Evolutionary conservation across 2,329 filamentous ascomycete genomes (phyloP).

Genomic region (Xylaria sp.): DNA sequence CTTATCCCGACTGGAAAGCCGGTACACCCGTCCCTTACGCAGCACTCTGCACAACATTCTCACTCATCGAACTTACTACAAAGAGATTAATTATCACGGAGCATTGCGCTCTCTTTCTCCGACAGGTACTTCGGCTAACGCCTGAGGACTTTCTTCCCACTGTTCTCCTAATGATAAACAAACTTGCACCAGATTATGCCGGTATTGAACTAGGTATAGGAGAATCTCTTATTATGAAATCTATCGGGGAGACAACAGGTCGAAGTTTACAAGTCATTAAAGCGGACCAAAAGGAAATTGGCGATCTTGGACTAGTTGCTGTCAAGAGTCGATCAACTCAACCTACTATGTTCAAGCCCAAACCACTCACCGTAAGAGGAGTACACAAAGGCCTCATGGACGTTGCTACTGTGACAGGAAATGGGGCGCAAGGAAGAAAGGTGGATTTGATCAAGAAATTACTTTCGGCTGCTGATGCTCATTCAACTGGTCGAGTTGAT

Average conservation of each 20-base stretch:
- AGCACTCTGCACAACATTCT: conserved; percentile 92
- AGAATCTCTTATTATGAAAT: conserved; percentile 98
- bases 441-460: conserved; percentile 96
- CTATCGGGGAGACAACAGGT: conserved; percentile 92
- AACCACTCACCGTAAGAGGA: conserved; percentile 81
- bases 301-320: conserved; percentile 90
- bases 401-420: conserved; percentile 85
- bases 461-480: conserved; percentile 84
- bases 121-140: conserved; percentile 90
- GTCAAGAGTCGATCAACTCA: conserved; percentile 95
- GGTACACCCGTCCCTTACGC: conserved; percentile 92
- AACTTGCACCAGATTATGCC: conserved; percentile 93
- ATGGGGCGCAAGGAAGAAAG: conserved; percentile 87
- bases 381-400: conserved; percentile 87
- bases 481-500: conserved; percentile 77
- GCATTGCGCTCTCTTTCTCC: conserved; percentile 87
- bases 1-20: conserved; percentile 94
- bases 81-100: conserved; percentile 88
- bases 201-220: conserved; percentile 98
- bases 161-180: conserved; percentile 95
- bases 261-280: conserved; percentile 89
- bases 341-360: conserved; percentile 98
- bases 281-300: conserved; percentile 93
- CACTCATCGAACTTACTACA: conserved; percentile 90
- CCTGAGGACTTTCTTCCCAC: conserved; percentile 87